Percentiles rank a stretch among this genome's conserved stretches.
These are phyloP conservation scores for Globisporangium nagaii DNA, from an alignment of 352 stramenopile genomes.

Conservation along the genomic window DNA sequence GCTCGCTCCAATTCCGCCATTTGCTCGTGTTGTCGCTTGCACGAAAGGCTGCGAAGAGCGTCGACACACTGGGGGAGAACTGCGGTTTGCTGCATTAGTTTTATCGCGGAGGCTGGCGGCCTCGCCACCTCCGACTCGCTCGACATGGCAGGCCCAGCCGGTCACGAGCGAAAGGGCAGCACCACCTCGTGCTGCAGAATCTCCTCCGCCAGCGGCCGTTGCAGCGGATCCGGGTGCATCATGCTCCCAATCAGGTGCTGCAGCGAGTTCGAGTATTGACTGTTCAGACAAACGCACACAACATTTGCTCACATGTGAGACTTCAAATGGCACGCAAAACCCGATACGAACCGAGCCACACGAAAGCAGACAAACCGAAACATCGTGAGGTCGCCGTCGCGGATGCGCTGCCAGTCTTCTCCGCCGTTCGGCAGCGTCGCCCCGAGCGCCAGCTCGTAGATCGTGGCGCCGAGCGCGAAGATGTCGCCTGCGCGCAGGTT, in stretches of 20 bases:
- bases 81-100: neutral
- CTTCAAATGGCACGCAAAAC: no score
- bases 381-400: constrained; percentile 74
- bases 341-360: neutral
- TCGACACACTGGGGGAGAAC: no score
- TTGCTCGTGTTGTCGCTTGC: no score
- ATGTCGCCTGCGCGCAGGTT: constrained; percentile 76
- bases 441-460: constrained; percentile 78
- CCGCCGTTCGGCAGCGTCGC: constrained; percentile 56
- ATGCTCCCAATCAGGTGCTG: constrained; percentile 83
- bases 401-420: constrained; percentile 86
- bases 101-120: no score
- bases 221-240: constrained; percentile 84
- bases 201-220: constrained; percentile 72
- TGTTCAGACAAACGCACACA: constrained; percentile 12
- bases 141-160: neutral
- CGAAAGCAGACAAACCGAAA: constrained; percentile 39
- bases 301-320: no score
- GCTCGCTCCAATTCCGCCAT: no score
- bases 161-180: constrained; percentile 39
- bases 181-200: constrained; percentile 84
- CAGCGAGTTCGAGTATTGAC: constrained; percentile 84
- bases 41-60: no score
- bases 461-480: constrained; percentile 79
- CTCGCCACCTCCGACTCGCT: no score